Conservation (phyloP, 768 basidiomycete genomes). For the Neoboletus subvelutipes region DNA sequence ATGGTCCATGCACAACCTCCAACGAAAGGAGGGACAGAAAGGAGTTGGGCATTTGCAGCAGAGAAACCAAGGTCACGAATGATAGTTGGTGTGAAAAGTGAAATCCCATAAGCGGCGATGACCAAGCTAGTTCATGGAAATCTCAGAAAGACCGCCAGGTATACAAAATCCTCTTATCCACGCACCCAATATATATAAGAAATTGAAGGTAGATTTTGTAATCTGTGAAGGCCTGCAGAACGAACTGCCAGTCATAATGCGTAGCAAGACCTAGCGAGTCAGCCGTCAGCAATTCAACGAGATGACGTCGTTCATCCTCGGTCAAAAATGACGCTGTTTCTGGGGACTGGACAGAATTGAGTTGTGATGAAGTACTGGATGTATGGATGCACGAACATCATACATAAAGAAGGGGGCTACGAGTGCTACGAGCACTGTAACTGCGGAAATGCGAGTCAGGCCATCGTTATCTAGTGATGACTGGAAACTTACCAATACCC, state of each 20-base stretch:
- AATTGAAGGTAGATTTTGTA: slow-evolving; percentile 37
- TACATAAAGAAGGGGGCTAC: slow-evolving; percentile 46
- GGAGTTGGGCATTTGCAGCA: slow-evolving; percentile 45
- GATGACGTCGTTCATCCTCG: slow-evolving; percentile 36
- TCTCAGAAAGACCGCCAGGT: not conserved
- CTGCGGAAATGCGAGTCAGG: slow-evolving; percentile 3
- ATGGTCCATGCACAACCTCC: slow-evolving; percentile 42
- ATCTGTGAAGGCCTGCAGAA: slow-evolving; percentile 48
- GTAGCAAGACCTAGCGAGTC: slow-evolving; percentile 44
- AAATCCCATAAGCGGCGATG: not conserved
- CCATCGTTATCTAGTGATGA: not conserved
- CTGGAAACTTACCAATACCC: slow-evolving; percentile 13
- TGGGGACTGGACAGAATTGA: slow-evolving; percentile 7
- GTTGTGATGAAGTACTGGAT: not conserved
- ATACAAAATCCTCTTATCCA: not conserved
- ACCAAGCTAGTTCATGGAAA: not conserved
- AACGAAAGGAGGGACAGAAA: slow-evolving; percentile 48
- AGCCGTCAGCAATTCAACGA: slow-evolving; percentile 40
- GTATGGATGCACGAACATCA: slow-evolving; percentile 38
- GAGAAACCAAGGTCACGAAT: slow-evolving; percentile 49
- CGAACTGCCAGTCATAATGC: slow-evolving; percentile 42
- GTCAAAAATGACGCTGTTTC: slow-evolving; percentile 16
- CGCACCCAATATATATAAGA: slow-evolving; percentile 40
- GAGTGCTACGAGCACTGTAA: slow-evolving; percentile 14
- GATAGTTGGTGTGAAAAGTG: not conserved